Evolutionary conservation across 176 grass and related monocot genomes (phyloP), one percentile per base, ranked within the genome.

Genomic region (Musa acuminata): DNA sequence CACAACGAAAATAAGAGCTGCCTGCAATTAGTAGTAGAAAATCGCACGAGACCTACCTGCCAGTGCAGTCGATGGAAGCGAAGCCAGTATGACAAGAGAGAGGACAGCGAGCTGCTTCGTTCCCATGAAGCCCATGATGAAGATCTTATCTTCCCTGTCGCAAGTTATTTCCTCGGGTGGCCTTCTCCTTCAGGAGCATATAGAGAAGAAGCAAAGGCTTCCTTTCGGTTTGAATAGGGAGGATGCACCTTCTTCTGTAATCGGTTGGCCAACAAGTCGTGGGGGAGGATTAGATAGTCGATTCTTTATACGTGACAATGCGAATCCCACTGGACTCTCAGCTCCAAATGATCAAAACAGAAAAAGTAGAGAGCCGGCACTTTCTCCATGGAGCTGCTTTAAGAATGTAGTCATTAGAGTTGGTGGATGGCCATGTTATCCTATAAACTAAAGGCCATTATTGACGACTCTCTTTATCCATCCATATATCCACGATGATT

Each of bases 281-380:
- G 67, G 21, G 16, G 9, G 48, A 70, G 7, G 35, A 67, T 67
- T 65, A 43, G 64, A 67, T 67, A 17, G 11, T 67, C 64, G 35
- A 67, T 67, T 67, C 64, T 67, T 67, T 67, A 67, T 67, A 27
- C 25, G 64, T 67, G 64, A 67, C 64, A n/a, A 70, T 70, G 67
- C 67, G 19, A 50, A 51, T 70, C 67, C 50, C 67, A 70, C 67
- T 50, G 12, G 13, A 70, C 67, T 70, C 67, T 50, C 26, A 2
- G 14, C 25, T 25, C 10, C 8, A 11, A 67, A 13, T 27, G 23
- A 13, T n/a, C 11, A 10, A 11, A 51, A 20, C 0, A 8, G 0
- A 50, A 51, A 70, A 70, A 70, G 48, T 19, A 21, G 67, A 50
- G 48, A 21, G 11, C 35, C 35, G 67, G 43, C 67, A 70, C 67